Base-by-base conservation (phyloP, 441 rosid species). In the Pelargonium citronellum region DNA sequence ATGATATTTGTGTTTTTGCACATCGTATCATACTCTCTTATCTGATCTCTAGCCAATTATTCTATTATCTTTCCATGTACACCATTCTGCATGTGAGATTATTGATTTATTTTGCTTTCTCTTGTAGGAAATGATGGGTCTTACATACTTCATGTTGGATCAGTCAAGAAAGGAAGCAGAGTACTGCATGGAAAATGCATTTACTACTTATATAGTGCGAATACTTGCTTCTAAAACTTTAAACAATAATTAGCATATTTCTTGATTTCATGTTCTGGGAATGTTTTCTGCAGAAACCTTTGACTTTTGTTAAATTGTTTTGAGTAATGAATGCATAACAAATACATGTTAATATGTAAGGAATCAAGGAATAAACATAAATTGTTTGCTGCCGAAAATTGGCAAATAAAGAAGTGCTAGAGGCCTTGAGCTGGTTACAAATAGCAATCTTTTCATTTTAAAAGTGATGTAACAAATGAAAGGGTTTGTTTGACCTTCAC, bases 101-200 rank as follows among this genome's bases (percentile, higher is more conserved):
- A 30, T 44, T 68, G 11, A 69, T 69, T 61, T 70, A 22, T 67
- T n/a, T 77, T 62, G 41, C 34, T 74, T 72, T 41, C 80, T 78
- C 72, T 72, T 71, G 83, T 80, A 95, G 99, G 99, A 95, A 89
- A 95, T 95, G 95, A 92, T 87, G 92, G 99, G 94, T 64, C 91
- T 92, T 76, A 66, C 96, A 58, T 92, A 80, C 79, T 95, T 95
- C 84, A 80, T 95, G 93, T 82, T 88, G 89, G 98, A 95, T 84
- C 98, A 92, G 78, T 89, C 98, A 71, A 86, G 88, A 82, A 92
- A 92, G 82, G 99, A 95, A 66, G 91, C 96, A 43, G 96, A 95
- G 80, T 85, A 91, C 79, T 91, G 92, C 90, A 95, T 95, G 98
- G 99, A 95, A 85, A 92, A 87, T 81, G 97, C 99, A 71, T 89